These are phyloP conservation scores for Filosporella fistucella DNA, from an alignment of 495 filamentous ascomycete genomes.

Conservation along the genomic window DNA sequence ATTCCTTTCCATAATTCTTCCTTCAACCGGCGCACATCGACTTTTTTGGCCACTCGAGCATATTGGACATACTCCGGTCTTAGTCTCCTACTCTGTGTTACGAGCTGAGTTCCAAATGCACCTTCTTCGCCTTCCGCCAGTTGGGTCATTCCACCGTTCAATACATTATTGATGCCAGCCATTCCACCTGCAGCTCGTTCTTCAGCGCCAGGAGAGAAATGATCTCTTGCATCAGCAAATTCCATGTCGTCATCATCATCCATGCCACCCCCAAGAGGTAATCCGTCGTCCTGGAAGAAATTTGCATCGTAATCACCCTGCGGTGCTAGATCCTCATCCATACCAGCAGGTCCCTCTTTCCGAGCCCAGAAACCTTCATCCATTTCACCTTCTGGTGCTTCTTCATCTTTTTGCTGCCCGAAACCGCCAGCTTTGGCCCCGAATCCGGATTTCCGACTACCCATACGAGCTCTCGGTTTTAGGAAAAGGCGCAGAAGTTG, in stretches of 20 bases:
- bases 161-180: conserved; percentile 37
- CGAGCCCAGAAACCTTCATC: conserved; percentile 96
- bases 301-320: conserved; percentile 88
- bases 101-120: conserved; percentile 86
- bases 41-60: conserved; percentile 94
- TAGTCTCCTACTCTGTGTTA: conserved; percentile 79
- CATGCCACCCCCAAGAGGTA: conserved; percentile 66
- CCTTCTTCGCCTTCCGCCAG: conserved; percentile 37
- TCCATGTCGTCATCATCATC: conserved; percentile 72
- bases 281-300: conserved; percentile 95
- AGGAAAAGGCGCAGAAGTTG: conserved; percentile 87
- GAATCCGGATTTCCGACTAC: conserved; percentile 39
- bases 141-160: conserved; percentile 38
- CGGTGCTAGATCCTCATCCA: conserved; percentile 39
- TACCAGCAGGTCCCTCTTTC: conserved; percentile 51
- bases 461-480: conserved; percentile 83
- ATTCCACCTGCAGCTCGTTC: conserved; percentile 45
- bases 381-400: conserved; percentile 67
- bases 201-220: conserved; percentile 68
- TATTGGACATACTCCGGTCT: conserved; percentile 96
- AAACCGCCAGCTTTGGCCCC: conserved; percentile 30
- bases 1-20: conserved; percentile 95
- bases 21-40: conserved; percentile 93
- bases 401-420: conserved; percentile 39
- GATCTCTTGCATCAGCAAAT: conserved; percentile 89